phyloP scores from a whole-genome alignment of 2,329 filamentous ascomycete species.

The Microsporum ferrugineum region DNA sequence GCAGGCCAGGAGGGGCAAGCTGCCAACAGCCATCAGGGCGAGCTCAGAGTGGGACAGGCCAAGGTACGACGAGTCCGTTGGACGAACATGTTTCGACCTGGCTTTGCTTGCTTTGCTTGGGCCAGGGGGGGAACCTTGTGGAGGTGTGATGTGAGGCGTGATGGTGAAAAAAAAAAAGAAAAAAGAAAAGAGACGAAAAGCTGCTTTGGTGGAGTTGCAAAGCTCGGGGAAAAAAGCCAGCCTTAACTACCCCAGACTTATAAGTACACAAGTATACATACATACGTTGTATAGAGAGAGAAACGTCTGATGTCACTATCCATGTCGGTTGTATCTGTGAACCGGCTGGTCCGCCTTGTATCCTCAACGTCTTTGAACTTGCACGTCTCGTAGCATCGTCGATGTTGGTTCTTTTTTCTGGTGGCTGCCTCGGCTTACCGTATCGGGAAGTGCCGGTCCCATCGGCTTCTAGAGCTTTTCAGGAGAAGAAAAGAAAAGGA shows the following conservation, averaged over 20 bases:
- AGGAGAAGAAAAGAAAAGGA: neutral
- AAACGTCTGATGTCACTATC: neutral
- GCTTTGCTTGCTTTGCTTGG: neutral
- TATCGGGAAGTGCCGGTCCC: neutral
- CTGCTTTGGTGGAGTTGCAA: neutral
- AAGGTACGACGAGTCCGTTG: neutral
- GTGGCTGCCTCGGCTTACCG: neutral
- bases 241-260: neutral
- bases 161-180: too few relatives aligned
- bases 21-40: neutral
- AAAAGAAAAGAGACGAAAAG: neutral
- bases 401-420: neutral
- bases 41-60: slow-evolving; percentile 2
- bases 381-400: neutral
- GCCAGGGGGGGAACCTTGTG: neutral
- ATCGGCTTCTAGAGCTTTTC: neutral
- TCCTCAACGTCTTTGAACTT: too few relatives aligned
- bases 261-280: neutral
- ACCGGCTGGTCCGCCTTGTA: too few relatives aligned
- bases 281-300: neutral
- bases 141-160: neutral
- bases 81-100: neutral
- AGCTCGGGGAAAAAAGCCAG: neutral
- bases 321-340: neutral
- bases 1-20: slow-evolving; percentile 1